These are phyloP conservation scores for Phylloporus gajari DNA, from an alignment of 1,284 basidiomycete species.

Conservation along the genomic window DNA sequence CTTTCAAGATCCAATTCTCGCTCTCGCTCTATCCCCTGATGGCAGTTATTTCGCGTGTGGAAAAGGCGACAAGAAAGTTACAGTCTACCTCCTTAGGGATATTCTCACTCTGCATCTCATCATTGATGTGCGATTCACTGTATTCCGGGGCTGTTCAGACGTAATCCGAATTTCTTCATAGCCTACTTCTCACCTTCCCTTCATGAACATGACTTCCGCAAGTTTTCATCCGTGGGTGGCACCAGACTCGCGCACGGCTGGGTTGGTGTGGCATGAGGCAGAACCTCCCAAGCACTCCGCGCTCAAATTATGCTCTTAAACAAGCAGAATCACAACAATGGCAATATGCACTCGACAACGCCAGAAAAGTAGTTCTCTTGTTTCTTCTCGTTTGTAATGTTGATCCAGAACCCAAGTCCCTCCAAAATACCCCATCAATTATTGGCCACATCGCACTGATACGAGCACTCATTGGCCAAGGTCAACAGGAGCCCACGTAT, in stretches of 20 bases:
- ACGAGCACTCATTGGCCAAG: not conserved
- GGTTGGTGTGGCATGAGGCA: too few species aligned
- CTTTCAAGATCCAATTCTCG: not conserved
- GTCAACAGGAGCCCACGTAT: not conserved
- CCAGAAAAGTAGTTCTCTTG: not conserved
- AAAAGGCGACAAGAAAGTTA: constrained; percentile 13
- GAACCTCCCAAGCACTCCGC: not conserved
- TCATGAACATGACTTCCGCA: constrained; percentile 4
- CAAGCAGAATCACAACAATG: not conserved
- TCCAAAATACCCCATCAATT: not conserved
- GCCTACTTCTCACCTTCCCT: constrained; percentile 14
- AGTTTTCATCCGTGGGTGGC: not conserved
- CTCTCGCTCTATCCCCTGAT: constrained; percentile 17
- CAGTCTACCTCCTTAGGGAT: constrained; percentile 10
- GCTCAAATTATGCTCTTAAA: not conserved
- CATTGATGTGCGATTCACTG: constrained; percentile 6
- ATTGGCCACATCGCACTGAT: not conserved
- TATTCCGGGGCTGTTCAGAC: not conserved
- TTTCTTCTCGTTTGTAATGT: not conserved
- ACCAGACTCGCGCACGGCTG: too few species aligned
- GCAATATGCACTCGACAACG: not conserved
- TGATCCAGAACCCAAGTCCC: not conserved
- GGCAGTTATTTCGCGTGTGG: constrained; percentile 18
- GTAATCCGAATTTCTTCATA: constrained; percentile 2
- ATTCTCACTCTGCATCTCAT: constrained; percentile 10